Conservation (phyloP, 2,329 filamentous ascomycete genomes). For the Trematosphaeria pertusa region DNA sequence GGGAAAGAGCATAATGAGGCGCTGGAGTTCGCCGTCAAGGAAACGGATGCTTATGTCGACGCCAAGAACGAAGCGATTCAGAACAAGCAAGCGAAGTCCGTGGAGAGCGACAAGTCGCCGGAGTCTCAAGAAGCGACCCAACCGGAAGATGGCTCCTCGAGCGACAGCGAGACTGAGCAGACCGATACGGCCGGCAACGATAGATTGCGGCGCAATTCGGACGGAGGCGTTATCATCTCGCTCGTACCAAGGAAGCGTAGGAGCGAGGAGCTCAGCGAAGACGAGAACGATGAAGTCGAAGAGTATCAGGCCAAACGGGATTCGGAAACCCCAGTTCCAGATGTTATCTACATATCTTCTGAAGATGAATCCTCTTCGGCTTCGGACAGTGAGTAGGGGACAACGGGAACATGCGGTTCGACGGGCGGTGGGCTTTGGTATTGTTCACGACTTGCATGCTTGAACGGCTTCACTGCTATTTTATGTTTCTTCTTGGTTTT, state of each 20-base stretch:
- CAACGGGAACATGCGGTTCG: too few relatives aligned
- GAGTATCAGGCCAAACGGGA: background rate
- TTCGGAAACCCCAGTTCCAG: background rate
- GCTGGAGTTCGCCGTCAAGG: conserved; percentile 20
- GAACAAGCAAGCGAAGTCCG: background rate
- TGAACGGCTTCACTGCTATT: too few relatives aligned
- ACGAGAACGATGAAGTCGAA: background rate
- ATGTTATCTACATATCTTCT: background rate
- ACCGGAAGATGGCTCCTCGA: background rate
- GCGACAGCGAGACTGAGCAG: conserved; percentile 1
- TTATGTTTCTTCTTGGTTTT: too few relatives aligned
- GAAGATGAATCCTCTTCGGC: conserved; percentile 10
- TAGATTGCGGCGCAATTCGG: background rate
- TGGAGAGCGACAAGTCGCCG: too few relatives aligned
- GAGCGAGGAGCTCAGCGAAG: background rate
- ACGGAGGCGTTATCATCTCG: background rate
- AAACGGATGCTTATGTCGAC: conserved; percentile 26
- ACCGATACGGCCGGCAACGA: background rate
- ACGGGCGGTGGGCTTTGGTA: too few relatives aligned
- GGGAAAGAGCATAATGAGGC: conserved; percentile 19
- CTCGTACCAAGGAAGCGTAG: background rate
- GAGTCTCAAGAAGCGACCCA: too few relatives aligned
- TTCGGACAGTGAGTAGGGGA: conserved; percentile 11
- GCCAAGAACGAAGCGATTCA: conserved; percentile 14
- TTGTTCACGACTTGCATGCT: too few relatives aligned